Percentiles rank a stretch among this genome's conserved stretches.
Conservation (phyloP, 2,329 filamentous ascomycete genomes). For the Ceratocystiopsis minuta region DNA sequence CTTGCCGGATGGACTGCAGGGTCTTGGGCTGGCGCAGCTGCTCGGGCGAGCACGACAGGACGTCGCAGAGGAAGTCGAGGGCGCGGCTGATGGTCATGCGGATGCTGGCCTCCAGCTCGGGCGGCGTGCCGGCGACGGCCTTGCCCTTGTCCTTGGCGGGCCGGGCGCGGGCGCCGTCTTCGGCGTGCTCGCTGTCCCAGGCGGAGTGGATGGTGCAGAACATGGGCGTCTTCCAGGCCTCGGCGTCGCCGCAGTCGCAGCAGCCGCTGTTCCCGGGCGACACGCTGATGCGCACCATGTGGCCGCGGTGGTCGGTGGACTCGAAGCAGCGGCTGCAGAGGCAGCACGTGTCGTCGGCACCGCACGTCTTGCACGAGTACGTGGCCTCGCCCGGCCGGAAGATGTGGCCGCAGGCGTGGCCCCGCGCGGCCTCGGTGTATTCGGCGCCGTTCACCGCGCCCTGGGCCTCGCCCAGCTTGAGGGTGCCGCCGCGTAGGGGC, state of each 20-base stretch:
- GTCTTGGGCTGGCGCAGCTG: constrained; percentile 79
- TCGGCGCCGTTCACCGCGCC: constrained; percentile 87
- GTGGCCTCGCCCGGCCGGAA: constrained; percentile 89
- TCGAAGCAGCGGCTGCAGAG: constrained; percentile 91
- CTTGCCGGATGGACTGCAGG: constrained; percentile 57
- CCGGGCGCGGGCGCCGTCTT: background rate
- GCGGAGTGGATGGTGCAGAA: constrained; percentile 87
- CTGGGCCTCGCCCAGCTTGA: constrained; percentile 75
- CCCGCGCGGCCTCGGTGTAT: constrained; percentile 78
- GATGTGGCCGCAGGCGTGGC: constrained; percentile 92
- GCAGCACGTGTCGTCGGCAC: constrained; percentile 85
- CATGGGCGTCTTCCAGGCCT: constrained; percentile 79
- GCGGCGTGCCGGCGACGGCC: constrained; percentile 42
- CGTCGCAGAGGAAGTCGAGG: constrained; percentile 91
- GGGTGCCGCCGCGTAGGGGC: constrained; percentile 36
- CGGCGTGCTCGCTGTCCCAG: constrained; percentile 16
- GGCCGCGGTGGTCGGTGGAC: constrained; percentile 81
- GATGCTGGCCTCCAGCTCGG: constrained; percentile 60
- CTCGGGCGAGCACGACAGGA: constrained; percentile 94
- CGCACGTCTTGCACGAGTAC: constrained; percentile 87
- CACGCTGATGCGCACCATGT: constrained; percentile 64
- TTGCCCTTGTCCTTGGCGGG: constrained; percentile 41
- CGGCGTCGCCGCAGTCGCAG: constrained; percentile 90
- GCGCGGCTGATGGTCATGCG: constrained; percentile 70
- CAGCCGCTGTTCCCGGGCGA: constrained; percentile 21